phyloP scores from a whole-genome alignment of 495 filamentous ascomycete genomes.

The Penicillium chermesinum region DNA sequence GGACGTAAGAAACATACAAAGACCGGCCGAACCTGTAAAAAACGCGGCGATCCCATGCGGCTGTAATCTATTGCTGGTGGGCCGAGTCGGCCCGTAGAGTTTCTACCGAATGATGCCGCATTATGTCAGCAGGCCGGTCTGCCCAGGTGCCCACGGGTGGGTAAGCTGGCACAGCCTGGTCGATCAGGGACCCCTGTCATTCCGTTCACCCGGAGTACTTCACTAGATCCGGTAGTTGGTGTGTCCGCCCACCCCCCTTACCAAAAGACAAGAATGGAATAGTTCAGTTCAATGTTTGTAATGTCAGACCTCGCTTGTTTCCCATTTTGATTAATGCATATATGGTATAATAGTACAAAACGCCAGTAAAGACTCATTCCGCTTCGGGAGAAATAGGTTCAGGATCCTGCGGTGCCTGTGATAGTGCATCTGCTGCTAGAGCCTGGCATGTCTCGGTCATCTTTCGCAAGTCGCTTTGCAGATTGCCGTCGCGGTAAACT shows the following conservation, averaged over 20 bases:
- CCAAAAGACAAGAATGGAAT: too few species aligned
- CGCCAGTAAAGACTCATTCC: neutral
- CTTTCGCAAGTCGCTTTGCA: neutral
- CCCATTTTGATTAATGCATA: neutral
- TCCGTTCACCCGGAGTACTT: too few species aligned
- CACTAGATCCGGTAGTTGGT: too few species aligned
- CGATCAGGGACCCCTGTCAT: too few species aligned
- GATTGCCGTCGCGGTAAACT: neutral
- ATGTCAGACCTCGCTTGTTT: neutral
- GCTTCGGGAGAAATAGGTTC: neutral
- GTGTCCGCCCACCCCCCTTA: too few species aligned
- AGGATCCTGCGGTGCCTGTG: neutral
- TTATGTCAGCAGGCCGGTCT: neutral
- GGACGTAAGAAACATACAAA: neutral
- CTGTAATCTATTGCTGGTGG: neutral
- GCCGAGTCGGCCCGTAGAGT: neutral
- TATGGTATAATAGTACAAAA: neutral
- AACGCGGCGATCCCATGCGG: neutral
- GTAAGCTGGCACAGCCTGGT: too few species aligned
- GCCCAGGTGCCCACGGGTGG: too few species aligned
- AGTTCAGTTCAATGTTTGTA: too few species aligned
- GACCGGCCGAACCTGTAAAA: neutral
- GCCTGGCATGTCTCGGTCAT: neutral
- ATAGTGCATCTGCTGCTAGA: neutral
- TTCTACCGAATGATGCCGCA: neutral